Base-by-base conservation (phyloP, 495 filamentous ascomycete genomes). In the Annulohypoxylon nitens region DNA sequence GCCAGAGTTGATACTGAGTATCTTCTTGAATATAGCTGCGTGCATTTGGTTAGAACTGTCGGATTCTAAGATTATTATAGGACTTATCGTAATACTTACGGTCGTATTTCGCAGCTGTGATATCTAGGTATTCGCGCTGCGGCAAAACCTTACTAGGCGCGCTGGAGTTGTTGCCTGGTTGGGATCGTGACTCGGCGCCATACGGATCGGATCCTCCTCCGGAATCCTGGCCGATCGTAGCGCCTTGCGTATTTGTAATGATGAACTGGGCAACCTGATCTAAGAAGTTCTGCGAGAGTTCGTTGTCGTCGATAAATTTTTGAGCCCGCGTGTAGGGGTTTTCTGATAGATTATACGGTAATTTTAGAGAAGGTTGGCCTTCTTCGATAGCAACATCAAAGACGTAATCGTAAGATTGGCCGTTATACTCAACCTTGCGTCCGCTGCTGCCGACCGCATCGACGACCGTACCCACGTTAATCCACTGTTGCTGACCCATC, bases 371-470 rank as follows among this genome's bases (percentile, higher is more conserved):
- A 33, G 97, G 97, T 71, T 95, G 93, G 41, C 96, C 97, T 69
- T 98, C 97, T 77, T 97, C 92, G 65, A 98, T 95, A 75, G 98
- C 97, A 26, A 99, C 96, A 77, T 98, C 95, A 72, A 98, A 99
- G 55, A 99, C 97, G 78, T 93, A 98, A 75, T 99, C 97, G 78
- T 97, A 99, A 63, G 97, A 93, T 78, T 95, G 89, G 23, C 97
- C 97, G 2, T 90, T 79, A 76, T 95, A 92, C 47, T 91, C 83
- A n/a, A 86, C 84, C 78, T 89, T 89, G 51, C 86, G 86, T 3
- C 92, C 91, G 67, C 90, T 93, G 77, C 93, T 96, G 36, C 91
- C 95, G 37, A 90, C 91, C 2, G 93, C 89, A 66, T 97, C 95
- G 16, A 99, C 96, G 14, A 98, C 97, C 0, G 93, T 97, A 55